These are phyloP conservation scores for Grammothele lineata DNA, from an alignment of 768 basidiomycete species.

Conservation along the genomic window DNA sequence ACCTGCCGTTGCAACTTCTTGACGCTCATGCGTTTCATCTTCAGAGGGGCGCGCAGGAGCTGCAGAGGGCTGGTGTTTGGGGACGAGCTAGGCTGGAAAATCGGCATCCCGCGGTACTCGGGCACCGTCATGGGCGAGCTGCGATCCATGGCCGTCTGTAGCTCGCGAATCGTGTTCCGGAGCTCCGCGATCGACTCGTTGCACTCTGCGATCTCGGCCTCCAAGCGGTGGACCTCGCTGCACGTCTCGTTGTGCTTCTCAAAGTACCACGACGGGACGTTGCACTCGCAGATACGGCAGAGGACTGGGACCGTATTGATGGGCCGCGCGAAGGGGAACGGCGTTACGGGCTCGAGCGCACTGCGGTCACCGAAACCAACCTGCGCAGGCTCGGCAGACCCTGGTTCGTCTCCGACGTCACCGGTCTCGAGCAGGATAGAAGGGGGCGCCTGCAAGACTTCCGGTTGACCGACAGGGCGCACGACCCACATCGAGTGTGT, in stretches of 20 bases:
- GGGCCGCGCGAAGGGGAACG: slow-evolving; percentile 72
- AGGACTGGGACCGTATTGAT: slow-evolving; percentile 83
- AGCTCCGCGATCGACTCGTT: slow-evolving; percentile 91
- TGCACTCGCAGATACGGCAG: slow-evolving; percentile 96
- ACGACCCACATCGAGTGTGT: slow-evolving; percentile 99
- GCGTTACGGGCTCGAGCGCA: slow-evolving; percentile 43
- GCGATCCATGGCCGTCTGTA: slow-evolving; percentile 66
- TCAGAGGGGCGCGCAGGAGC: slow-evolving; percentile 58
- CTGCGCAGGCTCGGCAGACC: slow-evolving; percentile 31
- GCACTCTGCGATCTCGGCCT: slow-evolving; percentile 90
- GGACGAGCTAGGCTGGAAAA: slow-evolving; percentile 69
- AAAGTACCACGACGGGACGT: slow-evolving; percentile 98
- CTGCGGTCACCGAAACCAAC: slow-evolving; percentile 32
- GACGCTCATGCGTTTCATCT: slow-evolving; percentile 75
- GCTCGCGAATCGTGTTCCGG: slow-evolving; percentile 78
- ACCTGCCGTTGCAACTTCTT: slow-evolving; percentile 79
- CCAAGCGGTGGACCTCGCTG: slow-evolving; percentile 90
- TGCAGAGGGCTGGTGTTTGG: slow-evolving; percentile 73
- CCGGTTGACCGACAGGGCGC: slow-evolving; percentile 72
- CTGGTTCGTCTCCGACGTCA: slow-evolving; percentile 35
- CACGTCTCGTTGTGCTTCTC: slow-evolving; percentile 99
- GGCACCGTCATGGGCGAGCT: slow-evolving; percentile 62
- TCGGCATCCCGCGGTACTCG: slow-evolving; percentile 86
- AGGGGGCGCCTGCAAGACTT: slow-evolving; percentile 64
- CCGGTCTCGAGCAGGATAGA: slow-evolving; percentile 51